Evolutionary conservation across 2,329 filamentous ascomycete species (phyloP).

Genomic region (Rugonectria rugulosa): DNA sequence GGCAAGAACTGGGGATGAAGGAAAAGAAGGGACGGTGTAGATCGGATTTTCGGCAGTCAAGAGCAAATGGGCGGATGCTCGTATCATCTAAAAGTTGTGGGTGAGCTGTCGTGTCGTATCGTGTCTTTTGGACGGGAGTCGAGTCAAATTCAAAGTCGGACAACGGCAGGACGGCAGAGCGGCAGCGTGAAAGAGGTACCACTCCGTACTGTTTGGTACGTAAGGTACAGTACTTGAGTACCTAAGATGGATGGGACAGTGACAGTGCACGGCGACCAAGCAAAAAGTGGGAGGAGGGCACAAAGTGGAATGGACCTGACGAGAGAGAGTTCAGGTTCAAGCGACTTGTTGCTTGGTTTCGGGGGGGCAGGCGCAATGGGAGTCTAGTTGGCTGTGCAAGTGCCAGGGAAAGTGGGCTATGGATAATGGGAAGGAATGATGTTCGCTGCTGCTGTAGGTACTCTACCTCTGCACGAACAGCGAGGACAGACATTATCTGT

Average conservation of each 20-base stretch:
- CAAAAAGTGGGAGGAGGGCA: too few species aligned
- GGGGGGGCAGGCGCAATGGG: too few species aligned
- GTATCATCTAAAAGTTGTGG: conserved; percentile 9
- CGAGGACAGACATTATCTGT: too few species aligned
- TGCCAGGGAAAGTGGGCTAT: not conserved
- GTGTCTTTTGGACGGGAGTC: conserved; percentile 1
- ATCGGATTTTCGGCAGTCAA: conserved; percentile 19
- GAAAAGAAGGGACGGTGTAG: conserved; percentile 6
- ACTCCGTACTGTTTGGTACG: too few species aligned
- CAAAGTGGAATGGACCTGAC: too few species aligned
- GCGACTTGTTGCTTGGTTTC: too few species aligned
- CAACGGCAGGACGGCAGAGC: conserved; percentile 6
- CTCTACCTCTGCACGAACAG: not conserved
- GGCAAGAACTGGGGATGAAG: conserved; percentile 9
- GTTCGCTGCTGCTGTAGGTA: conserved; percentile 13
- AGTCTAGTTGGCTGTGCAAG: conserved; percentile 1
- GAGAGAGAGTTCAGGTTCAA: too few species aligned
- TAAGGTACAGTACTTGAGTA: too few species aligned
- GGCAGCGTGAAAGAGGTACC: not conserved
- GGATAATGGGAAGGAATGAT: conserved; percentile 15
- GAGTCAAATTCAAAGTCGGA: not conserved
- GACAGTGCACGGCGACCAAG: too few species aligned
- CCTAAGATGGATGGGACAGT: too few species aligned
- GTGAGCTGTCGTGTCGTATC: conserved; percentile 9
- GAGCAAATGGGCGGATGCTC: conserved; percentile 5